Evolutionary conservation across 1,139 yeast genomes (phyloP), one percentile per base, ranked within the genome.

Genomic region (Hansenula lynferdii): DNA sequence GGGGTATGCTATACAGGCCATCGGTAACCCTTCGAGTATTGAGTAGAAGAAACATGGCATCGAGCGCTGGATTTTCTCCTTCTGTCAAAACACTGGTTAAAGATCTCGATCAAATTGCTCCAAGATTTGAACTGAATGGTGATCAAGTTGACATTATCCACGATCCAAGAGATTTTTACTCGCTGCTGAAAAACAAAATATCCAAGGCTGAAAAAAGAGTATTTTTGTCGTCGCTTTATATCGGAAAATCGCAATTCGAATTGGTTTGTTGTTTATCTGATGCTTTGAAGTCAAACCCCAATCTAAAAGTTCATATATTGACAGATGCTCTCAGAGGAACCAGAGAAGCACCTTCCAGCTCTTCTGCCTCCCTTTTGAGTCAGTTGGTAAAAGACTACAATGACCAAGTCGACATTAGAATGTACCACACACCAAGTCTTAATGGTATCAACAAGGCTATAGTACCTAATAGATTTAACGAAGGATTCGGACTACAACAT

Each of bases 281-380:
- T 5, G 92, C 96, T 0, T 62, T 92, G 49, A 52, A 58, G 4
- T 56, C 58, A 3, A 86, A 85, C 47, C 74, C 78, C 2, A 64
- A 77, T 21, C 67, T 92, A 42, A 72, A 75, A 47, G 85, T 94
- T 2, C 76, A 75, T 44, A 79, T 94, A 24, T 67, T 92, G 39
- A 73, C 92, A 6, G 99, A 92, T 62, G 95, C 92, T 9, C 70
- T 92, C 38, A 64, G 99, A 49, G 97, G 97, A 0, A 92, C 98
- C 0, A 70, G 99, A 48, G 98, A 92, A 55, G 80, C 92, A 0
- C 98, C 98, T 0, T 62, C 72, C 12, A 64, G 69, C 33, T 84
- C 92, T 40, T 77, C 95, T 11, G 97, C 97, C 0, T 73, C 84
- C 27, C 65, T 90, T 29, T 63, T 92, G 38, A 77, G 85, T 0